Evolutionary conservation across 1,284 basidiomycete species (phyloP), one percentile per base, ranked within the genome.

Genomic region (Gymnopus androsaceus): DNA sequence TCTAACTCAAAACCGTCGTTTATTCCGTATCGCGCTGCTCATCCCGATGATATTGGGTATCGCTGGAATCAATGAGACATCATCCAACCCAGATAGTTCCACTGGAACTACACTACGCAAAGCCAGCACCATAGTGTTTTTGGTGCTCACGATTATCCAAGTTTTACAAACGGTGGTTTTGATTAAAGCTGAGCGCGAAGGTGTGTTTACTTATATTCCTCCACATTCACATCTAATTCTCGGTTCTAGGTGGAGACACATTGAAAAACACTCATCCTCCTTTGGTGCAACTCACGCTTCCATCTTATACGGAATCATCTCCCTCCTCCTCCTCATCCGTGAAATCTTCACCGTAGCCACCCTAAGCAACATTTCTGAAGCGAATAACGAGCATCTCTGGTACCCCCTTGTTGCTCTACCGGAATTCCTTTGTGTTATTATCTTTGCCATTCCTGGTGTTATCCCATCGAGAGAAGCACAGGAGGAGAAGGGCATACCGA

Each of bases 41-140:
- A 69, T 54, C 7, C 73, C 70, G 0, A 73, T 81, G 28, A 64
- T 62, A 0, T 54, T 80, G 12, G 75, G 78, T 41, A 51, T 51
- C 15, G 50, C 40, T 14, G 36, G 34, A 7, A 75, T 80, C 30
- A 64, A 66, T 9, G 56, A 68, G 25, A 23, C 68, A 54, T 55
- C 59, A 2, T 40, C n/a, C 19, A 17, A 30, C 17, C 41, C 40
- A 4, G 27, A 17, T 2, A 41, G 21, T 15, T 31, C 37, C 12
- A 51, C 30, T 3, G 55, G 48, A 3, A 11, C 28, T 3, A 44
- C 55, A 5, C 21, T 56, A 14, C 37, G 41, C n/a, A 54, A 56
- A 52, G 53, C 50, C 40, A 54, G 61, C 53, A 37, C 49, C 1
- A 46, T 61, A 14, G 53, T 64, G 3, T 60, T 64, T 44, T 46